Conservation (phyloP, 805 yeast genomes). For the Allodekkera sacchari region DNA sequence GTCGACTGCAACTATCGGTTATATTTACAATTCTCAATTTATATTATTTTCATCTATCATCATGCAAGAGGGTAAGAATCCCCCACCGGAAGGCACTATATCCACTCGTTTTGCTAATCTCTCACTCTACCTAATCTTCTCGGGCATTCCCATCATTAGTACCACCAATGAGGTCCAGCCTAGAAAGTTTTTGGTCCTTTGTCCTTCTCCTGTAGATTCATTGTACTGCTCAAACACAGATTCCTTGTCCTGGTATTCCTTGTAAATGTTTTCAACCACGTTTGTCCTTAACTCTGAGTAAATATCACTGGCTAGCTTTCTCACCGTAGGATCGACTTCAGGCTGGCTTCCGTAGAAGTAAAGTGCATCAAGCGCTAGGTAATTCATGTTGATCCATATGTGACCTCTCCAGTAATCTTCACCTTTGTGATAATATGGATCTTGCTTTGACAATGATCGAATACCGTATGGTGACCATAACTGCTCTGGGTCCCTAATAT, state of each 20-base stretch:
- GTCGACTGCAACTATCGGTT: no score
- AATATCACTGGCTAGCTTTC: constrained; percentile 33
- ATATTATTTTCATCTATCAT: neutral
- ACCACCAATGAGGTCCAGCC: constrained; percentile 91
- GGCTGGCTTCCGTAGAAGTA: constrained; percentile 39
- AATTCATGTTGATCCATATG: constrained; percentile 88
- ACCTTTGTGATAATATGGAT: constrained; percentile 57
- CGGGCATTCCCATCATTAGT: constrained; percentile 79
- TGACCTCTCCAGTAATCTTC: constrained; percentile 97
- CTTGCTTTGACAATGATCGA: constrained; percentile 67
- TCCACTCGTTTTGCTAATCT: no score
- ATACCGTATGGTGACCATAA: constrained; percentile 77
- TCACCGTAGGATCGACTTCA: constrained; percentile 23
- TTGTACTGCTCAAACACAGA: constrained; percentile 89
- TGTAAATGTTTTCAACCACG: constrained; percentile 56
- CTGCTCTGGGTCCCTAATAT: constrained; percentile 60
- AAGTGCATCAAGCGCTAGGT: constrained; percentile 66
- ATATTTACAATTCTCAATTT: neutral
- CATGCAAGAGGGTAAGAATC: no score
- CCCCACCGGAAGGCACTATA: no score
- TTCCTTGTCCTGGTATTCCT: constrained; percentile 70
- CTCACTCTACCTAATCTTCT: constrained; percentile 14
- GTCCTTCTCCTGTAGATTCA: constrained; percentile 63
- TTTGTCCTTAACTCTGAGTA: constrained; percentile 57
- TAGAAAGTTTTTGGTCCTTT: constrained; percentile 80